Percentiles rank a stretch among this genome's conserved stretches.
phyloP scores from a whole-genome alignment of 192 early-diverging fungal species.

The Phycomyces blakesleeanus region DNA sequence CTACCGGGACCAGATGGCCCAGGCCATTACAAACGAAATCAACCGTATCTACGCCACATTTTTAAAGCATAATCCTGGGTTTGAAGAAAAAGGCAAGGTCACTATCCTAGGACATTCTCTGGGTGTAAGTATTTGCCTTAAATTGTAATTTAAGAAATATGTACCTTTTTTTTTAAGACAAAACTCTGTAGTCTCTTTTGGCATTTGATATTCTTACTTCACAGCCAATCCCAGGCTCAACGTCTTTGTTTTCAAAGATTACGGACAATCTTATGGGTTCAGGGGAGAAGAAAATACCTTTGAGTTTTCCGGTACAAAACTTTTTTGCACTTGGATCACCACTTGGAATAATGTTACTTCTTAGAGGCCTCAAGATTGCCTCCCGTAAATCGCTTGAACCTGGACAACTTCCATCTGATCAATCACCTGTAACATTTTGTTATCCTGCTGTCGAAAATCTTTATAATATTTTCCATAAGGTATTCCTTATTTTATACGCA shows the following conservation, averaged over 20 bases:
- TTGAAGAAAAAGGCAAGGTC: slow-evolving; percentile 60
- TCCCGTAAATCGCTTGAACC: slow-evolving; percentile 36
- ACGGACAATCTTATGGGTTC: slow-evolving; percentile 18
- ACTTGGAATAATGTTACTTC: slow-evolving; percentile 71
- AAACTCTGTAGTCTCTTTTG: slow-evolving; percentile 47
- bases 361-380: slow-evolving; percentile 65
- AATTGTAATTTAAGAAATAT: neutral
- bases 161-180: neutral
- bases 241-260: neutral
- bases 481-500: neutral
- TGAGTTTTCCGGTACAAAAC: slow-evolving; percentile 56
- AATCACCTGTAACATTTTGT: slow-evolving; percentile 28
- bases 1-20: slow-evolving; percentile 78
- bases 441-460: slow-evolving; percentile 67
- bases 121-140: slow-evolving; percentile 39
- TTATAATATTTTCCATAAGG: slow-evolving; percentile 79
- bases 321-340: slow-evolving; percentile 83
- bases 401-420: neutral
- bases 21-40: slow-evolving; percentile 66
- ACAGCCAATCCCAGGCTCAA: slow-evolving; percentile 49
- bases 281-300: slow-evolving; percentile 10
- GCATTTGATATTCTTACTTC: slow-evolving; percentile 74
- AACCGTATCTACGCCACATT: slow-evolving; percentile 74
- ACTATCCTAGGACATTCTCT: slow-evolving; percentile 78
- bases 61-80: slow-evolving; percentile 67